phyloP scores from a whole-genome alignment of 140 eudicot genomes.

The Ambrosia hybrid region DNA sequence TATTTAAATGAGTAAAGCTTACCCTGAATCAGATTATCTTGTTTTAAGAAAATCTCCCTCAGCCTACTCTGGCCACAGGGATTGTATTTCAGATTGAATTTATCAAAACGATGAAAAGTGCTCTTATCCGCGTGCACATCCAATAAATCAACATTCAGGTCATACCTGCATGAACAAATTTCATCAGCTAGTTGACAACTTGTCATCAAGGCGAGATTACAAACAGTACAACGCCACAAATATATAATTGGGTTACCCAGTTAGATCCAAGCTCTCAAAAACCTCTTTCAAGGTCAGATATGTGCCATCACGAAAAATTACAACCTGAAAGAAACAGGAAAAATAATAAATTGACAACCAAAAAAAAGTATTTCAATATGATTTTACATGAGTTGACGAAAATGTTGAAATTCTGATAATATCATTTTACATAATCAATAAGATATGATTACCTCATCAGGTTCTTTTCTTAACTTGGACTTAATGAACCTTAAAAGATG shows the following conservation, averaged over 20 bases:
- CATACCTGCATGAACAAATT: slow-evolving; percentile 52
- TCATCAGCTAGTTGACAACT: background rate
- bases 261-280: slow-evolving; percentile 93
- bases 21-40: slow-evolving; percentile 98
- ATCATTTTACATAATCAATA: background rate
- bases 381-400: background rate
- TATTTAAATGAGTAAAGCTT: slow-evolving; percentile 17
- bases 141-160: slow-evolving; percentile 88
- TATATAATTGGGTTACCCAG: slow-evolving; percentile 56
- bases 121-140: slow-evolving; percentile 99
- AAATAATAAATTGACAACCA: background rate
- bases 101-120: slow-evolving; percentile 98
- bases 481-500: slow-evolving; percentile 93
- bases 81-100: slow-evolving; percentile 89
- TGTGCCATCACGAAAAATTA: slow-evolving; percentile 94
- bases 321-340: slow-evolving; percentile 54
- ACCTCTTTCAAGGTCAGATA: slow-evolving; percentile 88
- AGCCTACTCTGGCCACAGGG: slow-evolving; percentile 99
- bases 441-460: slow-evolving; percentile 69
- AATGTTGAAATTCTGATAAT: background rate
- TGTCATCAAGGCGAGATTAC: background rate
- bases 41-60: slow-evolving; percentile 92
- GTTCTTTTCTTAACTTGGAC: slow-evolving; percentile 93
- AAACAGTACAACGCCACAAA: background rate
- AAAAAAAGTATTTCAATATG: background rate